These are phyloP conservation scores for Salix viminalis DNA, from an alignment of 345 rosid species.

Conservation along the genomic window DNA sequence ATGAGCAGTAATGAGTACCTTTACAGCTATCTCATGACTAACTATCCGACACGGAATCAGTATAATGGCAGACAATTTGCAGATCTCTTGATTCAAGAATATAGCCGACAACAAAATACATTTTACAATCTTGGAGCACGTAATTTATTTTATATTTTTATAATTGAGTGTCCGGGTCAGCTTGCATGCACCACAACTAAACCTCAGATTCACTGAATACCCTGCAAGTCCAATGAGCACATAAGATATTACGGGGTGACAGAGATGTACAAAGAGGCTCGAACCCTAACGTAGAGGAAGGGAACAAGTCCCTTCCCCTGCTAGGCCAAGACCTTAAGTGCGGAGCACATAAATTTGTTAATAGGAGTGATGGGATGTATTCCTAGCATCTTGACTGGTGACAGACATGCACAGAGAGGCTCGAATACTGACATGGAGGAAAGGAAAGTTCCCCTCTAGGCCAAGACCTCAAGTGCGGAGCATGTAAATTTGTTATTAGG, in stretches of 20 bases:
- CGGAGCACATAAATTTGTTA: constrained; percentile 74
- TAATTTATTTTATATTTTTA: constrained; percentile 8
- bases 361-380: constrained; percentile 96
- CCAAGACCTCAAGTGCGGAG: constrained; percentile 32
- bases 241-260: too few relatives aligned
- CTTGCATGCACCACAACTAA: too few relatives aligned
- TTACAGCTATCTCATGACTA: constrained; percentile 94
- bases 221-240: accelerated
- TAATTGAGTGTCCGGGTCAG: too few relatives aligned
- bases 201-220: accelerated
- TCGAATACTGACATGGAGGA: too few relatives aligned
- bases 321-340: too few relatives aligned
- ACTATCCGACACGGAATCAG: constrained; percentile 64
- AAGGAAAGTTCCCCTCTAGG: too few relatives aligned
- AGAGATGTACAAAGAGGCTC: too few relatives aligned
- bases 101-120: constrained; percentile 51
- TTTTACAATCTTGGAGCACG: constrained; percentile 84
- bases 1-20: constrained; percentile 99
- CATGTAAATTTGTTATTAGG: constrained; percentile 78
- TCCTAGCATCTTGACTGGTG: constrained; percentile 59
- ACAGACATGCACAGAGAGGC: too few relatives aligned
- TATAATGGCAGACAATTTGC: constrained; percentile 72
- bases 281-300: too few relatives aligned
- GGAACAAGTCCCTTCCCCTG: too few relatives aligned
- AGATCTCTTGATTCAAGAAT: constrained; percentile 63